Percentiles rank a stretch among this genome's conserved stretches.
Conservation (phyloP, 2,329 filamentous ascomycete species). For the Didymella glomerata region DNA sequence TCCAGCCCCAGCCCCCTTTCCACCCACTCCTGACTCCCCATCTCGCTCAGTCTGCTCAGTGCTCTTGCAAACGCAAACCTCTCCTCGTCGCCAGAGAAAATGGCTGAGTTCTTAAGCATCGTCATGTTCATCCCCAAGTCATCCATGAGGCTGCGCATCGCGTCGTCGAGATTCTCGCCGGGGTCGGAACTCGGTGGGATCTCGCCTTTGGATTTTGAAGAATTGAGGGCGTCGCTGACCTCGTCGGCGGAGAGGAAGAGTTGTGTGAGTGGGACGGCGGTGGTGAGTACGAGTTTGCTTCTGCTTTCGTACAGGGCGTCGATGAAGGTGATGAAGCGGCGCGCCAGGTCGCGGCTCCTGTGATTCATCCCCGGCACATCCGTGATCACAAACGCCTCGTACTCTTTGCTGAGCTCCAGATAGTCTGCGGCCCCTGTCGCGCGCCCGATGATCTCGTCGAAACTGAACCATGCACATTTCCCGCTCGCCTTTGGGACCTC, state of each 20-base stretch:
- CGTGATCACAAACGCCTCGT: slow-evolving; percentile 91
- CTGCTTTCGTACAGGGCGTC: slow-evolving; percentile 89
- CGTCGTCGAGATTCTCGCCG: slow-evolving; percentile 65
- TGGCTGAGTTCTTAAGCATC: slow-evolving; percentile 81
- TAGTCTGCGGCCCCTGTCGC: slow-evolving; percentile 96
- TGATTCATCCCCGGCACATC: slow-evolving; percentile 92
- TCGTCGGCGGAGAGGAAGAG: slow-evolving; percentile 78
- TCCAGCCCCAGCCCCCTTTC: slow-evolving; percentile 76
- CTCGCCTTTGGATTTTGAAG: slow-evolving; percentile 50
- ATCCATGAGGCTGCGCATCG: slow-evolving; percentile 84
- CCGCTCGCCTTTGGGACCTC: slow-evolving; percentile 87
- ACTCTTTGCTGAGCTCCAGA: slow-evolving; percentile 86
- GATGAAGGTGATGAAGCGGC: slow-evolving; percentile 96
- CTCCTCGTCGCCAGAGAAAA: slow-evolving; percentile 96
- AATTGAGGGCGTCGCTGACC: slow-evolving; percentile 56
- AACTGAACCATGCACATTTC: slow-evolving; percentile 87
- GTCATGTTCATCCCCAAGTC: slow-evolving; percentile 85
- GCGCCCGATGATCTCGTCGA: slow-evolving; percentile 86
- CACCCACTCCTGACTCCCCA: slow-evolving; percentile 95
- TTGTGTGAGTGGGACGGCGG: slow-evolving; percentile 81
- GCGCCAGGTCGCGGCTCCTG: slow-evolving; percentile 82
- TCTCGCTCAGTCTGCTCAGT: slow-evolving; percentile 83
- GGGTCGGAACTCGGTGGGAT: slow-evolving; percentile 54
- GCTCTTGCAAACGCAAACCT: slow-evolving; percentile 94
- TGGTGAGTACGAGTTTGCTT: slow-evolving; percentile 95